Percentiles rank a stretch among this genome's conserved stretches.
Conservation (phyloP, 371 early-diverging fungal genomes). For the Syncephalastrum racemosum region DNA sequence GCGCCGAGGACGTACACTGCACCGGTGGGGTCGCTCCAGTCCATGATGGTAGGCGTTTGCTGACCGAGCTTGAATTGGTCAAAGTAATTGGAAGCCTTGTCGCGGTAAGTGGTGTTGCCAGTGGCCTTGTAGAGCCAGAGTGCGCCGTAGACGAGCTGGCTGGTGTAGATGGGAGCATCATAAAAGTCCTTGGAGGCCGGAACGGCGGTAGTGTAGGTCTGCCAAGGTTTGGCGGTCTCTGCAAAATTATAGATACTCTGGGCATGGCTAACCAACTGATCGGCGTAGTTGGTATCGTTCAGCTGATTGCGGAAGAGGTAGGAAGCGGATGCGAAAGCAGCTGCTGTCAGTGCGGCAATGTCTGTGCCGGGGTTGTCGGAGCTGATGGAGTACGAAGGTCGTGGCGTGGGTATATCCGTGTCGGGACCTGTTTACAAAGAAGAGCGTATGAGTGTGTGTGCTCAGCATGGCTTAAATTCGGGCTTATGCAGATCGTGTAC, state of each 20-base stretch:
- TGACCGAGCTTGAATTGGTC: slow-evolving; percentile 28
- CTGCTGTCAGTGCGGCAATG: slow-evolving; percentile 44
- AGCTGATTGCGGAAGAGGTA: slow-evolving; percentile 46
- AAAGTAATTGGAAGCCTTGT: slow-evolving; percentile 52
- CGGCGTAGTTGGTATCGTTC: slow-evolving; percentile 53
- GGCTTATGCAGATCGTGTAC: neutral
- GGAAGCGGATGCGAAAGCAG: slow-evolving; percentile 53
- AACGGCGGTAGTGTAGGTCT: slow-evolving; percentile 51
- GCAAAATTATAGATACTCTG: slow-evolving; percentile 49
- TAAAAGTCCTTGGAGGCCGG: slow-evolving; percentile 47
- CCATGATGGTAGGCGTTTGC: slow-evolving; percentile 24
- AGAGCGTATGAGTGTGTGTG: neutral
- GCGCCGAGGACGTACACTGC: slow-evolving; percentile 57
- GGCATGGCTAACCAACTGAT: slow-evolving; percentile 24
- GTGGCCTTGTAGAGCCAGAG: slow-evolving; percentile 66
- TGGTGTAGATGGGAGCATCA: slow-evolving; percentile 42
- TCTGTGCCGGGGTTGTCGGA: slow-evolving; percentile 48
- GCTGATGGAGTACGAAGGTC: slow-evolving; percentile 40
- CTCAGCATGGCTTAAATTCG: neutral
- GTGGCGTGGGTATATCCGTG: slow-evolving; percentile 34
- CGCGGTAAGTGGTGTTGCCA: slow-evolving; percentile 40
- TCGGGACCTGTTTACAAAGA: slow-evolving; percentile 17
- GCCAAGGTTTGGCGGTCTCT: slow-evolving; percentile 52
- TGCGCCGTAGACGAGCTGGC: slow-evolving; percentile 59
- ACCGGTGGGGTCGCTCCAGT: slow-evolving; percentile 56